Evolutionary conservation across 371 early-diverging fungal species (phyloP).

Genomic region (Thermomucor indicae-seudaticae): DNA sequence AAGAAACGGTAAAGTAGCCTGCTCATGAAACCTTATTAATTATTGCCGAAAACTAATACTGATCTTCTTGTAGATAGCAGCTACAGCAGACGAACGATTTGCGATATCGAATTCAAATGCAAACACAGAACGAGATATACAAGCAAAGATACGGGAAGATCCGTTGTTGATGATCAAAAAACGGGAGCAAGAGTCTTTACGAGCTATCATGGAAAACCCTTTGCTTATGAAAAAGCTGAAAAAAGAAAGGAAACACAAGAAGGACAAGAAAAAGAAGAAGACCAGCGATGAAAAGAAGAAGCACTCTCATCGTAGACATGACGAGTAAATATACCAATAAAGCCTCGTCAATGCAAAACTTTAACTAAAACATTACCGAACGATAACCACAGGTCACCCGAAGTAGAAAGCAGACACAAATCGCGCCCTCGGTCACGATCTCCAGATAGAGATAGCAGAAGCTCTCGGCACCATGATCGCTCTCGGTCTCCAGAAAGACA

Average conservation of each 20-base stretch:
- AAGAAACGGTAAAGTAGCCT: conserved; percentile 35
- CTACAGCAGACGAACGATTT: conserved; percentile 23
- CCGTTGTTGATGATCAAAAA: conserved; percentile 85
- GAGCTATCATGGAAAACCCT: conserved; percentile 77
- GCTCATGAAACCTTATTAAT: background rate
- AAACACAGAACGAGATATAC: conserved; percentile 76
- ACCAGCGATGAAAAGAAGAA: background rate
- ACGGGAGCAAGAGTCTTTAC: conserved; percentile 78
- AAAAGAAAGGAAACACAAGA: conserved; percentile 42
- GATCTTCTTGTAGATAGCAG: conserved; percentile 13
- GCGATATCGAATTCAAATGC: conserved; percentile 56
- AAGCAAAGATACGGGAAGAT: conserved; percentile 88
- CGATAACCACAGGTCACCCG: too few relatives aligned
- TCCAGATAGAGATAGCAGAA: too few relatives aligned
- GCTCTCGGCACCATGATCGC: too few relatives aligned
- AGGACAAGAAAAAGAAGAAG: conserved; percentile 28
- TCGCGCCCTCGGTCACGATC: too few relatives aligned
- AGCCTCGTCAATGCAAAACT: too few relatives aligned
- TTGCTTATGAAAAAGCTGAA: conserved; percentile 58
- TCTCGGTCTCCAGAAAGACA: too few relatives aligned
- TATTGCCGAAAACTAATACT: background rate
- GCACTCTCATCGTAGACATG: background rate
- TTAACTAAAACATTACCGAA: too few relatives aligned
- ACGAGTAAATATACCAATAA: too few relatives aligned
- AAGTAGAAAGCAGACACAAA: too few relatives aligned